These are phyloP conservation scores for Cladochytrium replicatum DNA, from an alignment of 192 early-diverging fungal species.

Conservation along the genomic window DNA sequence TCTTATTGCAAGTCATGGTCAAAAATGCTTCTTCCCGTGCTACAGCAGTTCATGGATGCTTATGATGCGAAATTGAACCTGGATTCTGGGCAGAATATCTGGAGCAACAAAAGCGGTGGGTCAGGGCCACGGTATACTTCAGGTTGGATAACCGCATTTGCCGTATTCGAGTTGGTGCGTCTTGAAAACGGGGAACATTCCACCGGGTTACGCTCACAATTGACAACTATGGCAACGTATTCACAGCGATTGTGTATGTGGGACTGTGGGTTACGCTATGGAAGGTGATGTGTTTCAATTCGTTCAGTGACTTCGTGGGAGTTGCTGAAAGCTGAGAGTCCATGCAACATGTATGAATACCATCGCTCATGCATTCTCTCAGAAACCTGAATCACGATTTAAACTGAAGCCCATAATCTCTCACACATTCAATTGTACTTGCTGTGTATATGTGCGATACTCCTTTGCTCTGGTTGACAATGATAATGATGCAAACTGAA, in stretches of 20 bases:
- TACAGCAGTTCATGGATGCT: slow-evolving; percentile 1
- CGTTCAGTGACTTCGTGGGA: too few species aligned
- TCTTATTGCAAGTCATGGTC: slow-evolving; percentile 1
- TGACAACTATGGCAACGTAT: slow-evolving; percentile 4
- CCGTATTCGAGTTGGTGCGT: slow-evolving; percentile 1
- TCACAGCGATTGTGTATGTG: slow-evolving; percentile 8
- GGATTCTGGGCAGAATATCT: slow-evolving; percentile 9
- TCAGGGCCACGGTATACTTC: slow-evolving; percentile 5
- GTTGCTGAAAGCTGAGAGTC: too few species aligned
- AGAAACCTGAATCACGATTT: too few species aligned
- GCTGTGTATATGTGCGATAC: too few species aligned
- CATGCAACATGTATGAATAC: too few species aligned
- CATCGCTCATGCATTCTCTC: too few species aligned
- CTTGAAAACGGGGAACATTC: background rate
- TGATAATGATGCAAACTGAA: too few species aligned
- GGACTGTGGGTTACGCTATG: too few species aligned
- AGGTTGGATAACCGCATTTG: slow-evolving; percentile 7
- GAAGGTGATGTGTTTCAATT: too few species aligned
- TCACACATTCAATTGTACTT: too few species aligned
- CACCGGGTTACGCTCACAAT: slow-evolving; percentile 4
- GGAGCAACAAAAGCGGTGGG: slow-evolving; percentile 1
- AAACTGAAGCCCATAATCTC: too few species aligned
- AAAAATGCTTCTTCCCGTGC: background rate
- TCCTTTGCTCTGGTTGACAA: too few species aligned
- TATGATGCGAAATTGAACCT: background rate